Base-by-base conservation (phyloP, 306 rosid genomes). In the Lupinus albus region DNA sequence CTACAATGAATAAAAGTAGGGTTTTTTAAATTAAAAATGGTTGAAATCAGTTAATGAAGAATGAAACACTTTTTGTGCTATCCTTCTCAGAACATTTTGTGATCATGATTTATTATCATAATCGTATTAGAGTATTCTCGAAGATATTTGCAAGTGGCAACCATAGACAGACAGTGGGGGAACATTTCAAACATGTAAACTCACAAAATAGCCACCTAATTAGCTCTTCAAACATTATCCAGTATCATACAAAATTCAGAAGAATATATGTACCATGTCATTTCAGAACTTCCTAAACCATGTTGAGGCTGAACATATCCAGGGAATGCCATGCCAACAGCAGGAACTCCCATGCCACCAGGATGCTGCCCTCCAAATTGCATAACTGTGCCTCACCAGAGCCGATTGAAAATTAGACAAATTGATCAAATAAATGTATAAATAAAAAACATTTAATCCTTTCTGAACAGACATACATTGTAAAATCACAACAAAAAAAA, bases 261-360 rank as follows among this genome's bases (percentile, higher is more conserved):
- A 46, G 14, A 17, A 74, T 36, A 59, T 52, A 15, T 17, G 14
- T 81, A 94, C 99, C 99, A 94, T 53, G 97, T 82, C 99, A 90
- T 90, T 84, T 94, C 99, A 60, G 97, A 83, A 68, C 84, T 94
- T 81, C 96, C 99, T 69, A 84, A 54, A 68, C 98, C 95, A 77
- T 74, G 91, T 79, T 92, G 95, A 35, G 95, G 85, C 69, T 92
- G 85, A 81, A 94, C 99, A 73, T 94, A 94, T 71, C 99, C 99
- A 18, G 99, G 99, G 76, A 88, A 90, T 21, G 99, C 99, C 99
- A 94, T 94, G 67, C 99, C 99, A 66, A 94, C 97, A 46, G 99
- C 95, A 51, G 99, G 99, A 82, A 93, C 97, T 65, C 99, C 97
- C 3, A 93, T 81, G 71, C 99, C 97, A 80, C 95, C 86, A 70